phyloP scores from a whole-genome alignment of 257 asterid genomes.

The Capsicum rhomboideum region DNA sequence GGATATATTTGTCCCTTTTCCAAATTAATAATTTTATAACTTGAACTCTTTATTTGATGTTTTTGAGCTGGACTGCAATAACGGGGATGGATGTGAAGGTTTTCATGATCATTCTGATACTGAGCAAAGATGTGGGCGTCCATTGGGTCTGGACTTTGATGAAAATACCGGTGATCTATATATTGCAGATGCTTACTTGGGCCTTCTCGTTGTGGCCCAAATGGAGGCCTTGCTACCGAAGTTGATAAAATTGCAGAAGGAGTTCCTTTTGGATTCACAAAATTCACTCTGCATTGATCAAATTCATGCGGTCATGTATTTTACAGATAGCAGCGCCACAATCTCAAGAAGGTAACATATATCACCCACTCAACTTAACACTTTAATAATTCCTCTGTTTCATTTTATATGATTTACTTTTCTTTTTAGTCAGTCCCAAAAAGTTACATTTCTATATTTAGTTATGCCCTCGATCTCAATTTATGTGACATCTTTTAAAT shows the following conservation, averaged over 20 bases:
- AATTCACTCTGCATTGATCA: slow-evolving; percentile 58
- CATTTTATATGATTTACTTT: too few species aligned
- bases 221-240: slow-evolving; percentile 50
- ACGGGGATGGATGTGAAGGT: slow-evolving; percentile 43
- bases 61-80: neutral
- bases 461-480: too few species aligned
- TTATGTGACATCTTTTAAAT: too few species aligned
- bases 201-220: slow-evolving; percentile 56
- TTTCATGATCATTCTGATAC: slow-evolving; percentile 13
- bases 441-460: too few species aligned
- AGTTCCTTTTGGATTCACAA: slow-evolving; percentile 36
- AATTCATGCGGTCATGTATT: slow-evolving; percentile 36
- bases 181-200: slow-evolving; percentile 72
- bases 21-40: too few species aligned
- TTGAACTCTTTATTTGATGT: neutral
- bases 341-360: slow-evolving; percentile 48
- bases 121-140: slow-evolving; percentile 75
- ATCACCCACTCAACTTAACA: too few species aligned
- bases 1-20: too few species aligned
- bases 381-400: too few species aligned
- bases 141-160: slow-evolving; percentile 58
- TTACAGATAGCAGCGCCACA: slow-evolving; percentile 62
- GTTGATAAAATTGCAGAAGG: slow-evolving; percentile 29
- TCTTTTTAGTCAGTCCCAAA: too few species aligned
- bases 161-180: slow-evolving; percentile 40